Evolutionary conservation across 163 green algal genomes (phyloP).

Genomic region (Scenedesmus sp.): DNA sequence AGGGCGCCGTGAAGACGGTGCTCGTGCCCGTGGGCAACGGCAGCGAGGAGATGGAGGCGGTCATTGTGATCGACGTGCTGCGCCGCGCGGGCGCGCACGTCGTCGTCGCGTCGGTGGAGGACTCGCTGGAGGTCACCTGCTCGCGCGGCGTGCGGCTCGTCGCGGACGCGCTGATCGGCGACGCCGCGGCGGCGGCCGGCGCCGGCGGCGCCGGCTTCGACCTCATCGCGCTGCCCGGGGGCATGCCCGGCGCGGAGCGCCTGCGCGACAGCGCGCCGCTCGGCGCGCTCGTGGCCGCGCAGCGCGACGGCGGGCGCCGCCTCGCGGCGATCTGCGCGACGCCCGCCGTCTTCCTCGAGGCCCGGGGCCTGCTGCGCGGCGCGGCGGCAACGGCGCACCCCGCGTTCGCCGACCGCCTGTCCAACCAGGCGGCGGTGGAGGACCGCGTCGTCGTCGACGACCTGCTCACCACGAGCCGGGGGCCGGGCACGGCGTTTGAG

Average conservation of each 20-base stretch:
- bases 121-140: slow-evolving; percentile 55
- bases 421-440: slow-evolving; percentile 64
- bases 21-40: slow-evolving; percentile 45
- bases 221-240: slow-evolving; percentile 83
- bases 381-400: slow-evolving; percentile 89
- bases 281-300: slow-evolving; percentile 61
- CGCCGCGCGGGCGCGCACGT: slow-evolving; percentile 91
- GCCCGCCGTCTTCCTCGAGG: slow-evolving; percentile 88
- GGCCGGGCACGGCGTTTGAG: slow-evolving; percentile 96
- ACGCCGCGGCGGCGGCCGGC: too few species aligned
- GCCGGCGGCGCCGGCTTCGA: slow-evolving; percentile 68
- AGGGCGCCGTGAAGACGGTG: background rate
- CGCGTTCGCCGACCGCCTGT: slow-evolving; percentile 85
- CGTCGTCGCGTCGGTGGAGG: slow-evolving; percentile 87
- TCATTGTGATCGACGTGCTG: slow-evolving; percentile 78
- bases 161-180: slow-evolving; percentile 83
- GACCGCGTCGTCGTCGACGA: slow-evolving; percentile 85
- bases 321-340: slow-evolving; percentile 95
- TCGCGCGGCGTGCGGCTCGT: slow-evolving; percentile 85
- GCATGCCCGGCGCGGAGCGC: slow-evolving; percentile 92
- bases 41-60: slow-evolving; percentile 65
- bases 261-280: slow-evolving; percentile 78
- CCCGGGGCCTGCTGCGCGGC: slow-evolving; percentile 74
- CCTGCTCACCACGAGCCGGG: slow-evolving; percentile 81
- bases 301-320: slow-evolving; percentile 59